Conservation (phyloP, 371 early-diverging fungal genomes). For the Zopfochytrium polystomum region DNA sequence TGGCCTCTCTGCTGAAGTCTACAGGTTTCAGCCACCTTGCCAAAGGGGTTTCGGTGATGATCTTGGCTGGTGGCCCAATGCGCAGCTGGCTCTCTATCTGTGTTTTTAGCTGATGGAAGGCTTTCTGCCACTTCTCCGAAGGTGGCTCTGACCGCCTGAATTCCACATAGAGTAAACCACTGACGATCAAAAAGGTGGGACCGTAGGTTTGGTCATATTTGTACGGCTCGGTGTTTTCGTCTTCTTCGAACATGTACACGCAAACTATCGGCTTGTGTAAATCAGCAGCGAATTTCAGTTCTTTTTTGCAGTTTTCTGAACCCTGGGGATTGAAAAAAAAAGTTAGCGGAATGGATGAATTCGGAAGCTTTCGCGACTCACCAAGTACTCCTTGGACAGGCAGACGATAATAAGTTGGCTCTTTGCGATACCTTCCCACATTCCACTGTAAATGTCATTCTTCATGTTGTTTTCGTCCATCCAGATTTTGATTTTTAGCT, state of each 20-base stretch:
- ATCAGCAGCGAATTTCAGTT: not conserved
- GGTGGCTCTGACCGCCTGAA: not conserved
- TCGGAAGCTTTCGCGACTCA: too few species aligned
- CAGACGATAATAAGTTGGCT: not conserved
- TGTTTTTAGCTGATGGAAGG: not conserved
- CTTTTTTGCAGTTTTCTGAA: not conserved
- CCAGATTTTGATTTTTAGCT: constrained; percentile 5
- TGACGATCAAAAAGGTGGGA: not conserved
- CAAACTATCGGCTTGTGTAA: not conserved
- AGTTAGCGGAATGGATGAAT: not conserved
- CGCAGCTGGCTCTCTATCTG: not conserved
- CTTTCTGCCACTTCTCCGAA: not conserved
- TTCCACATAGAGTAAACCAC: not conserved
- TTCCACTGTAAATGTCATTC: constrained; percentile 7
- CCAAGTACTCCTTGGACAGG: constrained; percentile 1
- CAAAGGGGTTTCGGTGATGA: not conserved
- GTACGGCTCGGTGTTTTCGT: not conserved
- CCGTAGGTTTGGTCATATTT: constrained; percentile 4
- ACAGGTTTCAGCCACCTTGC: constrained; percentile 3
- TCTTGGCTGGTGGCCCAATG: not conserved
- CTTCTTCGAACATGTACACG: not conserved
- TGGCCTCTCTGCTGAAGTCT: not conserved
- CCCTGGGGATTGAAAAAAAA: not conserved
- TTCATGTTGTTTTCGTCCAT: constrained; percentile 15
- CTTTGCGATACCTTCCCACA: constrained; percentile 14